Conservation (phyloP, 1,284 basidiomycete genomes). For the Dichomitus squalens region DNA sequence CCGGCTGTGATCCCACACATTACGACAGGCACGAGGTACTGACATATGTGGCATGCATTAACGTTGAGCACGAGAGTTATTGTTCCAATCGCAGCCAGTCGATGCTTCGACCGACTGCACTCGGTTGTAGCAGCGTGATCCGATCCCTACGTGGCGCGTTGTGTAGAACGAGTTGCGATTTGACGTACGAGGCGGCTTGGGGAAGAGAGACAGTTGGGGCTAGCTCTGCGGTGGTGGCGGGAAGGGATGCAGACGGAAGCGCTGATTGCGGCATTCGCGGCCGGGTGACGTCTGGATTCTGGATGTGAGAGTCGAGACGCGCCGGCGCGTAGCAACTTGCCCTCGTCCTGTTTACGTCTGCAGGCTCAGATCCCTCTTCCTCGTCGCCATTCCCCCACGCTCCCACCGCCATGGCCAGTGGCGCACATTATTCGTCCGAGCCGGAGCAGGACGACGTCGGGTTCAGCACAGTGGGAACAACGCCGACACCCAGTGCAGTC, state of each 20-base stretch:
- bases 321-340: conserved; percentile 16
- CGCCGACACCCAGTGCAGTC: conserved; percentile 31
- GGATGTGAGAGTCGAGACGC: conserved; percentile 1
- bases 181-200: no score
- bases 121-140: no score
- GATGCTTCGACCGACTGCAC: no score
- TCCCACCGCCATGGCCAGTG: conserved; percentile 33
- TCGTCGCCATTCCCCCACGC: neutral
- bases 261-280: neutral
- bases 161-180: no score
- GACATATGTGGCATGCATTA: no score
- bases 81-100: no score
- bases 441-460: conserved; percentile 29
- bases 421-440: conserved; percentile 16
- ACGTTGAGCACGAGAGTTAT: no score
- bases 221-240: no score
- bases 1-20: no score
- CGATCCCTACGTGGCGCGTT: no score
- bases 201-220: no score
- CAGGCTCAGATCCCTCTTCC: conserved; percentile 17
- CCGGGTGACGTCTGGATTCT: conserved; percentile 14
- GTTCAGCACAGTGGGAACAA: conserved; percentile 26
- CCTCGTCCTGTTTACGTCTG: conserved; percentile 13
- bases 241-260: neutral
- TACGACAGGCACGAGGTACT: no score